These are phyloP conservation scores for Coleophoma crateriformis DNA, from an alignment of 2,329 filamentous ascomycete genomes.

Conservation along the genomic window DNA sequence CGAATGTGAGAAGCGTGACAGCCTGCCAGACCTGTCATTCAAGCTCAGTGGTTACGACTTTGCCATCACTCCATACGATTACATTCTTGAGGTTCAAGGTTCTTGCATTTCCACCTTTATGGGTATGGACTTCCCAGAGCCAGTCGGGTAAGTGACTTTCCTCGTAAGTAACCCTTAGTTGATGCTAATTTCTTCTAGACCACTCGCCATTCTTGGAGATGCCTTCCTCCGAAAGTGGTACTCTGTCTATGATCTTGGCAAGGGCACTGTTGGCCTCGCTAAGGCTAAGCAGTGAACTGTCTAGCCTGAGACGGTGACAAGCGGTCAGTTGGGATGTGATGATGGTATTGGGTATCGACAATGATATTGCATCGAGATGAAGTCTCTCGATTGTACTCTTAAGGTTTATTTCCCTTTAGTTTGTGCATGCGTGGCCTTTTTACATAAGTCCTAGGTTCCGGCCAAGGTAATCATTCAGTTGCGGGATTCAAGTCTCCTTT, in stretches of 20 bases:
- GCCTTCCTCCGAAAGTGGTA: conserved; percentile 83
- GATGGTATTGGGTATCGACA: conserved; percentile 10
- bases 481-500: conserved; percentile 2
- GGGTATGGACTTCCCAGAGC: conserved; percentile 84
- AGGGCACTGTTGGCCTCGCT: conserved; percentile 82
- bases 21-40: conserved; percentile 87
- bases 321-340: background rate
- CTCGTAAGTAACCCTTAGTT: background rate
- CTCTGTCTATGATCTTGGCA: conserved; percentile 93
- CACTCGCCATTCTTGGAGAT: conserved; percentile 91
- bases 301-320: too few species aligned
- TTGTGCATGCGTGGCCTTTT: background rate
- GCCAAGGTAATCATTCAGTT: background rate
- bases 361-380: background rate
- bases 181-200: conserved; percentile 35
- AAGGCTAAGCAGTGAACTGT: conserved; percentile 54
- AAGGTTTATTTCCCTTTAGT: conserved; percentile 5
- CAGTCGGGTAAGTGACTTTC: conserved; percentile 43
- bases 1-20: conserved; percentile 78
- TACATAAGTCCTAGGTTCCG: background rate
- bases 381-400: conserved; percentile 17
- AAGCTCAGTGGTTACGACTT: conserved; percentile 89
- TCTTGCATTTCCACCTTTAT: conserved; percentile 97
- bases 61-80: conserved; percentile 82
- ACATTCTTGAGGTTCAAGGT: conserved; percentile 91